Conservation (phyloP, 768 basidiomycete genomes). For the Tremella fuciformis region DNA sequence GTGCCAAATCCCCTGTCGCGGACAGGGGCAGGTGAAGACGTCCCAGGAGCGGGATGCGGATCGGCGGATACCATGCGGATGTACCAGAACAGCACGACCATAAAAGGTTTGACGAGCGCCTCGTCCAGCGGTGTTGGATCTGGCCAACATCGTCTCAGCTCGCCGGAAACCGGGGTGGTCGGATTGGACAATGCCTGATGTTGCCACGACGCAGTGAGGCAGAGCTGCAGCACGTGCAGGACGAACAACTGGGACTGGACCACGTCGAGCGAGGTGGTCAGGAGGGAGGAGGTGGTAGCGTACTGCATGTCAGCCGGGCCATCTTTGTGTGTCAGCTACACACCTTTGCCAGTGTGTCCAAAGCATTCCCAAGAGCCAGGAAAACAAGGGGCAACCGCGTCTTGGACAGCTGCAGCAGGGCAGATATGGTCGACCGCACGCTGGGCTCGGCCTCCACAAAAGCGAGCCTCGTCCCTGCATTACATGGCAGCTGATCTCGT, state of each 20-base stretch:
- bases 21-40: conserved; percentile 24
- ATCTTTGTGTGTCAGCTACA: conserved; percentile 15
- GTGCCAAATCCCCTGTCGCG: conserved; percentile 18
- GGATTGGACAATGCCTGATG: conserved; percentile 53
- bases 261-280: conserved; percentile 61
- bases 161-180: conserved; percentile 43
- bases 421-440: conserved; percentile 70
- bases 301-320: conserved; percentile 14
- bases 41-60: conserved; percentile 2
- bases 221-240: conserved; percentile 72
- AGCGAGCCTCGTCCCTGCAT: conserved; percentile 72
- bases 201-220: conserved; percentile 75
- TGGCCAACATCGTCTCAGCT: conserved; percentile 56
- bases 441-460: conserved; percentile 72
- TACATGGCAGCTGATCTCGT: conserved; percentile 68
- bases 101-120: conserved; percentile 71
- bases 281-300: conserved; percentile 21
- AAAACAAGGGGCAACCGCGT: conserved; percentile 78
- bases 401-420: conserved; percentile 72
- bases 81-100: conserved; percentile 79
- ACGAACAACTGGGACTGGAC: conserved; percentile 84
- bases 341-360: conserved; percentile 77
- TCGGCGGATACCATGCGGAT: conserved; percentile 64
- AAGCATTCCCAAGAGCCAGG: conserved; percentile 69
- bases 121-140: conserved; percentile 78